Base-by-base conservation (phyloP, 2,329 filamentous ascomycete species). In the Tympanopsis confertula region DNA sequence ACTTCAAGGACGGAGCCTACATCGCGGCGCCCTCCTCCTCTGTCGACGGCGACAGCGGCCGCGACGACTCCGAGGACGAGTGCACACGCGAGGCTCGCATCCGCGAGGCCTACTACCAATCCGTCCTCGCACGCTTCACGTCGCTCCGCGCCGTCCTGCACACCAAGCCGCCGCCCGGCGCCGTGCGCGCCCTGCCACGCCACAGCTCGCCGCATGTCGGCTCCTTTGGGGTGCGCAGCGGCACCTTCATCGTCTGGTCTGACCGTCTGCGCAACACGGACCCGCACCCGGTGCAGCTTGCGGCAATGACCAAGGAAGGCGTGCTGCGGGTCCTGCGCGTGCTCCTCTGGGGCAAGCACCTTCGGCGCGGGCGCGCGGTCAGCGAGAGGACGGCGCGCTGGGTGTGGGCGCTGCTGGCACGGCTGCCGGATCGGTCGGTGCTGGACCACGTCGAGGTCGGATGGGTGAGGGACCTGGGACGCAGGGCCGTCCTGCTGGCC, bases 371-470 rank as follows among this genome's bases (percentile, higher is more conserved):
- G n/a, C 58, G 65, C 17, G 66, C 69, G 20, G 63, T 86, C 20
- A 66, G 74, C 19, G 70, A 74, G 47, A 71, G 78, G 35, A 77
- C 84, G 4, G 87, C 86, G 42, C 70, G 77, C 13, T 96, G 89
- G 89, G 65, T 85, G 3, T 95, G 87, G 88, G 78, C 82, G 0
- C 58, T 94, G 40, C 64, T 95, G 33, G 86, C 83, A 3, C 72
- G 78, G 40, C 68, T 89, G 41, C 79, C 83, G 1, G 82, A 85
- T 24, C 63, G 75, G 7, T 86, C 86, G 2, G 78, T 84, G 54
- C 63, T 95, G 54, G 74, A 76, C 42, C 82, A 85, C 44, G 72
- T 77, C 32, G 82, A 91, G 50, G 74, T 94, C 20, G 80, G 78
- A 4, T 75, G 78, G 49, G 64, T 95, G 19, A 70, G 89, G 37